Percentiles rank a stretch among this genome's conserved stretches.
Evolutionary conservation across 1,284 basidiomycete species (phyloP).

Genomic region (Microbotryum violaceum): DNA sequence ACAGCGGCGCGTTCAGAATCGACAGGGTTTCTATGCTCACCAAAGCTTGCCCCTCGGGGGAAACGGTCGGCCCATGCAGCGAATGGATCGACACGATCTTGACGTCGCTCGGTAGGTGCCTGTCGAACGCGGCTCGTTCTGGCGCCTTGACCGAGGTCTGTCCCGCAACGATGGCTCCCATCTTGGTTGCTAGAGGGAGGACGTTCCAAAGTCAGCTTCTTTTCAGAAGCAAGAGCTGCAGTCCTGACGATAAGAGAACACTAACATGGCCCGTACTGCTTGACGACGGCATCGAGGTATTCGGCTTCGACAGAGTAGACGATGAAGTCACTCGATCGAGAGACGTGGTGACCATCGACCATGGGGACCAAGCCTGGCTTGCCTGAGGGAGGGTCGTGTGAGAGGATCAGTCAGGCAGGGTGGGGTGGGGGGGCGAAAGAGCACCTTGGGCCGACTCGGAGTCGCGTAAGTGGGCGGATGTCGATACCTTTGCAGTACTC

Average conservation of each 20-base stretch:
- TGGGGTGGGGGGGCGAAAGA: background rate
- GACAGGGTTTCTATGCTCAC: constrained; percentile 46
- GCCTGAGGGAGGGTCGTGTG: constrained; percentile 30
- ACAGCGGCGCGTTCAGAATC: background rate
- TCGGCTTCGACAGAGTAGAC: constrained; percentile 94
- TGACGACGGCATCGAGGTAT: constrained; percentile 73
- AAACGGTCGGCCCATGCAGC: constrained; percentile 85
- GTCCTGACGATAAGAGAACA: constrained; percentile 18
- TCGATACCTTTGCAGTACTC: constrained; percentile 56
- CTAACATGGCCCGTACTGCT: constrained; percentile 82
- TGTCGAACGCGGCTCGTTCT: constrained; percentile 83
- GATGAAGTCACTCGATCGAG: constrained; percentile 76
- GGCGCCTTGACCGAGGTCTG: constrained; percentile 97
- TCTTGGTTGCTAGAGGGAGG: constrained; percentile 64
- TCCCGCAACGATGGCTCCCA: constrained; percentile 84
- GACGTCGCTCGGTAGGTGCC: constrained; percentile 74
- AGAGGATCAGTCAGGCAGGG: background rate
- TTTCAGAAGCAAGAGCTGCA: background rate
- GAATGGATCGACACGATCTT: constrained; percentile 91
- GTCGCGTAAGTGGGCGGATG: background rate
- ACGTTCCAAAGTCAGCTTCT: background rate
- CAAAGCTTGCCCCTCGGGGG: constrained; percentile 82
- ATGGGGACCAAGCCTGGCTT: constrained; percentile 55
- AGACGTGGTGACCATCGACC: constrained; percentile 72
- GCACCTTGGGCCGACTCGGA: background rate